These are phyloP conservation scores for Scleromitrula shiraiana DNA, from an alignment of 2,329 filamentous ascomycete genomes.

Conservation along the genomic window DNA sequence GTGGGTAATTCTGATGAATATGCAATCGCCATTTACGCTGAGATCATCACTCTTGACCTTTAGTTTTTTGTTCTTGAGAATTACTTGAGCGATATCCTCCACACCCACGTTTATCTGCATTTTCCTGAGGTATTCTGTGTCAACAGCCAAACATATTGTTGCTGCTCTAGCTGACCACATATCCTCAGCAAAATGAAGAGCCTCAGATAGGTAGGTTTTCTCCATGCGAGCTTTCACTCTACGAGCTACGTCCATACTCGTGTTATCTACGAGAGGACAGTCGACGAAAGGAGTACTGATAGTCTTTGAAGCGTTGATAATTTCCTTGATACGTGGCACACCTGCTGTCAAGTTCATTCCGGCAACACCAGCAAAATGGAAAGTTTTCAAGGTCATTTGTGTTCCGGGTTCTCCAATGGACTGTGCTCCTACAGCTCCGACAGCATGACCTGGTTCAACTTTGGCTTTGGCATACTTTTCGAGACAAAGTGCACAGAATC, in stretches of 20 bases:
- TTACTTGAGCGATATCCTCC: constrained; percentile 65
- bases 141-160: constrained; percentile 74
- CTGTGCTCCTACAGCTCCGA: constrained; percentile 92
- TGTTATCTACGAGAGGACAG: constrained; percentile 72
- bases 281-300: constrained; percentile 94
- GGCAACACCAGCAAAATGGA: constrained; percentile 99
- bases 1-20: constrained; percentile 63
- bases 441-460: constrained; percentile 89
- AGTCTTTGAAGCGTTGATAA: constrained; percentile 92
- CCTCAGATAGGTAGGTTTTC: constrained; percentile 83
- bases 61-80: constrained; percentile 74
- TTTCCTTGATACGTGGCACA: constrained; percentile 99
- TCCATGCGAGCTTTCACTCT: constrained; percentile 91
- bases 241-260: constrained; percentile 69
- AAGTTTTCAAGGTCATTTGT: constrained; percentile 98
- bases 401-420: constrained; percentile 98
- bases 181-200: constrained; percentile 75
- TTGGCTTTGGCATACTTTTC: constrained; percentile 86
- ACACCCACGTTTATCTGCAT: constrained; percentile 74
- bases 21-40: constrained; percentile 50
- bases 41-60: constrained; percentile 64
- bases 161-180: constrained; percentile 73
- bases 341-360: constrained; percentile 99
- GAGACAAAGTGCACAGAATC: constrained; percentile 76
- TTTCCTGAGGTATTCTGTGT: constrained; percentile 67